These are phyloP conservation scores for Suillus discolor DNA, from an alignment of 768 basidiomycete genomes.

Conservation along the genomic window DNA sequence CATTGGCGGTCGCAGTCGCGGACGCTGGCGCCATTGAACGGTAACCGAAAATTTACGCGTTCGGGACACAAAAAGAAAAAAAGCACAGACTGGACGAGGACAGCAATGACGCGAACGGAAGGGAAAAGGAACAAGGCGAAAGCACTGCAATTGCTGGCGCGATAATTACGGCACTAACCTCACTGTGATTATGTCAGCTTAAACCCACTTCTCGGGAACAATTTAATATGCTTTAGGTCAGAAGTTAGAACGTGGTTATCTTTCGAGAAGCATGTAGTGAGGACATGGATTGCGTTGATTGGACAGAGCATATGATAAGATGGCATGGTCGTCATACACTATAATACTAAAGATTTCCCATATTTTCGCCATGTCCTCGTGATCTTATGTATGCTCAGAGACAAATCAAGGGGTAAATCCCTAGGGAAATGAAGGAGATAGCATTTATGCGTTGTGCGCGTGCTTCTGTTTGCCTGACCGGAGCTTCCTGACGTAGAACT, in stretches of 20 bases:
- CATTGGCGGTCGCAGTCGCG: constrained; percentile 26
- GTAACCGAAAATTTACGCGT: constrained; percentile 24
- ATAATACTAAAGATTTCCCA: constrained; percentile 14
- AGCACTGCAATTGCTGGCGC: constrained; percentile 24
- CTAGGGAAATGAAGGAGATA: constrained; percentile 1
- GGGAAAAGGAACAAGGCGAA: constrained; percentile 26
- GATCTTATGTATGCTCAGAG: constrained; percentile 10
- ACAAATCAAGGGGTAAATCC: constrained; percentile 8
- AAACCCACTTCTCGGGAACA: constrained; percentile 4
- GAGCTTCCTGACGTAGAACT: constrained; percentile 96
- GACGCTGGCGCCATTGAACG: constrained; percentile 34
- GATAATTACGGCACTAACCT: constrained; percentile 34
- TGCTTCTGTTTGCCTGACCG: constrained; percentile 96
- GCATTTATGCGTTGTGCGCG: constrained; percentile 50
- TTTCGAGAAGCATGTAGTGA: constrained; percentile 1
- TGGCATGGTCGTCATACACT: constrained; percentile 16
- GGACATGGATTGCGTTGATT: constrained; percentile 14
- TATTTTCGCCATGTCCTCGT: constrained; percentile 12
- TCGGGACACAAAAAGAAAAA: constrained; percentile 15
- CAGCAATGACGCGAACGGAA: constrained; percentile 35
- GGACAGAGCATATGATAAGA: constrained; percentile 11
- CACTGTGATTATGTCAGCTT: constrained; percentile 12
- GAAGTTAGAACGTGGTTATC: constrained; percentile 2
- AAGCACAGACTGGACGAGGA: constrained; percentile 11
- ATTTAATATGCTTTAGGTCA: constrained; percentile 6